phyloP scores from a whole-genome alignment of 1,284 basidiomycete species.

The Rhodotorula glutinis region DNA sequence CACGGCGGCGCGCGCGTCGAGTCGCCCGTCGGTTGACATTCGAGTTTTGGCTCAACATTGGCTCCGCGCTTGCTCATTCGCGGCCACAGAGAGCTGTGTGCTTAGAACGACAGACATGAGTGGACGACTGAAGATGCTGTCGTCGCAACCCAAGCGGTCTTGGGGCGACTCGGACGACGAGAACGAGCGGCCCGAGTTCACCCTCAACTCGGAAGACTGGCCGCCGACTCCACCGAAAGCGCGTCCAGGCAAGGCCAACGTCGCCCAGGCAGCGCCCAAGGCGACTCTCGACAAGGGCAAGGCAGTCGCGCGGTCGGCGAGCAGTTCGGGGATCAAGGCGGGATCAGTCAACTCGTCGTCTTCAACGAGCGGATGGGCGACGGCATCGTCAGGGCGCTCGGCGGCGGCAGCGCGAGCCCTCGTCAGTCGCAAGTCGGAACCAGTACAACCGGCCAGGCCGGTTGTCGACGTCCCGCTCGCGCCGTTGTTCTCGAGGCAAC shows the following conservation, averaged over 20 bases:
- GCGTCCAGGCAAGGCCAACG: not conserved
- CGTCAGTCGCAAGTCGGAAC: not conserved
- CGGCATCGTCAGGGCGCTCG: not conserved
- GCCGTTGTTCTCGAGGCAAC: constrained; percentile 12
- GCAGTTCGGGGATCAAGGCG: not conserved
- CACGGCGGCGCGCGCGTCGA: not conserved
- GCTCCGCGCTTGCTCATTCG: too few relatives aligned
- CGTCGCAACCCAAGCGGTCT: constrained; percentile 32
- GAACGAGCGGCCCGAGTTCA: constrained; percentile 25
- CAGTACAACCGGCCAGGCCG: not conserved
- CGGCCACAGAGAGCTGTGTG: not conserved
- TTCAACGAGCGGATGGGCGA: not conserved
- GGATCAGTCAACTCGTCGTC: not conserved
- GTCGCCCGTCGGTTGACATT: not conserved
- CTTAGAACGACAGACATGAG: not conserved
- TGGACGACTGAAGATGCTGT: constrained; percentile 15
- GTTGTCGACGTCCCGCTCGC: constrained; percentile 4
- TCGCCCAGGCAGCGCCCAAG: not conserved
- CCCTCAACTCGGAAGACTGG: constrained; percentile 29
- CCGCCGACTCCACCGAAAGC: constrained; percentile 28
- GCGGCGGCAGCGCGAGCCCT: not conserved
- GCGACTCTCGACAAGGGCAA: not conserved
- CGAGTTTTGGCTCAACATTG: not conserved
- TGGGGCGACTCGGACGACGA: constrained; percentile 32
- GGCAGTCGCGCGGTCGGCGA: not conserved